Evolutionary conservation across 139 green algal species (phyloP), one percentile per base, ranked within the genome.

Genomic region (Picochlorum sp.): DNA sequence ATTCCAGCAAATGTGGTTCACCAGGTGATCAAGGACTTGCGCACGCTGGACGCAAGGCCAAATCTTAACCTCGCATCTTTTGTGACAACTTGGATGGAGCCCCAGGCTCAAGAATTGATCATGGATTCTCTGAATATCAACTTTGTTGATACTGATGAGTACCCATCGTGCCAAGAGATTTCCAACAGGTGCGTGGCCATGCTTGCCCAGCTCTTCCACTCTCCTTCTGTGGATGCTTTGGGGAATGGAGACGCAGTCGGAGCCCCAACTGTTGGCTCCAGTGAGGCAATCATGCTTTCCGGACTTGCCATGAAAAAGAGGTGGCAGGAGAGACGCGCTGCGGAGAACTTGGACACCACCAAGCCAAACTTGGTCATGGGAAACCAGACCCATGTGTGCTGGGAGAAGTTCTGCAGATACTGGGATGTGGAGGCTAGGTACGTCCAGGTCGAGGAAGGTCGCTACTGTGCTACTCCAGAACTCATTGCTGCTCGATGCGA

Each of bases 201-300:
- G 62, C 55, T 87, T 62, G 78, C 76, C 5, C 20, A 78, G 28
- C 52, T 86, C 62, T 84, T 66, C 45, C 75, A 85, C 59, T 72
- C 70, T 4, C 70, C 66, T 20, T 8, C 65, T 3, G 20, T 70
- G 28, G 64, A 75, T 0, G 56, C 65, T 2, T 34, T 73, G 14
- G 66, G 63, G 24, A 13, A 11, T 10, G 57, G 69, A 23, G 52
- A 73, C 4, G 20, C 67, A 3, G 64, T 74, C 23, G 78, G 72
- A 45, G 77, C 72, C 5, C 58, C 77, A 34, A 83, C 74, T 50
- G 52, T 86, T 15, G 85, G 85, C 21, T 81, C 64, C 62, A 79
- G 62, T 31, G 85, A 91, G 66, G 85, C 83, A 18, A 85, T 90
- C 62, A 76, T 90, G 81, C 75, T 90, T 62, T 76, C 62, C 11